These are phyloP conservation scores for Cystofilobasidium capitatum DNA, from an alignment of 768 basidiomycete genomes.

Conservation along the genomic window DNA sequence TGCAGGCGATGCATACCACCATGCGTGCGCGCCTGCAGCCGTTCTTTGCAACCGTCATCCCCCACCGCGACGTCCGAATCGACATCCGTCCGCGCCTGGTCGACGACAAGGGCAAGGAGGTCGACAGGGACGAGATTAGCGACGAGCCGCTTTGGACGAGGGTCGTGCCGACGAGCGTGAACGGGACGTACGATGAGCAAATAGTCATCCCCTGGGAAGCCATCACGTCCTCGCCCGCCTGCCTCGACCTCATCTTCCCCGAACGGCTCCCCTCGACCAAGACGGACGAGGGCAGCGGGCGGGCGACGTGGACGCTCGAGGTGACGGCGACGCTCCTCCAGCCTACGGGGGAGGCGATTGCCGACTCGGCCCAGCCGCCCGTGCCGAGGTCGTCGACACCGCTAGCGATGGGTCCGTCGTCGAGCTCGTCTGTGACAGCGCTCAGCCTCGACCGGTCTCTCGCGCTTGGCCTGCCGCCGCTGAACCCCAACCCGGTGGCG, in stretches of 20 bases:
- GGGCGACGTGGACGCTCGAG: conserved; percentile 17
- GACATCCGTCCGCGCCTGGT: conserved; percentile 26
- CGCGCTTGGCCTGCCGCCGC: background rate
- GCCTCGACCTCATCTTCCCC: conserved; percentile 23
- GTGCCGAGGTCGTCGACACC: background rate
- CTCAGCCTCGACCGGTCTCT: background rate
- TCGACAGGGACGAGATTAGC: background rate
- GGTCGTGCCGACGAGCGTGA: conserved; percentile 16
- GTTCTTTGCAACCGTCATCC: conserved; percentile 35
- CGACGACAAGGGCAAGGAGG: background rate
- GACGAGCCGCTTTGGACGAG: conserved; percentile 5
- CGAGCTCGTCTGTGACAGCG: background rate
- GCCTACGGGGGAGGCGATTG: background rate
- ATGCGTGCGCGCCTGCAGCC: conserved; percentile 33
- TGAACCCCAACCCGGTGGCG: background rate
- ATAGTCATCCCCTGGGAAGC: conserved; percentile 21
- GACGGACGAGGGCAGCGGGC: background rate
- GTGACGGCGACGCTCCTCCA: conserved; percentile 22
- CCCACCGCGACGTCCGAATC: conserved; percentile 30
- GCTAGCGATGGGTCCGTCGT: background rate
- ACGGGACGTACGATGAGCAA: conserved; percentile 17
- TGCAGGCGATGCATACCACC: conserved; percentile 31
- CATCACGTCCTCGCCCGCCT: conserved; percentile 15
- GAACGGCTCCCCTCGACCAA: background rate
- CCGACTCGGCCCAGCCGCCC: conserved; percentile 1